Conservation (phyloP, 768 basidiomycete species). For the Leccinum imitatum region DNA sequence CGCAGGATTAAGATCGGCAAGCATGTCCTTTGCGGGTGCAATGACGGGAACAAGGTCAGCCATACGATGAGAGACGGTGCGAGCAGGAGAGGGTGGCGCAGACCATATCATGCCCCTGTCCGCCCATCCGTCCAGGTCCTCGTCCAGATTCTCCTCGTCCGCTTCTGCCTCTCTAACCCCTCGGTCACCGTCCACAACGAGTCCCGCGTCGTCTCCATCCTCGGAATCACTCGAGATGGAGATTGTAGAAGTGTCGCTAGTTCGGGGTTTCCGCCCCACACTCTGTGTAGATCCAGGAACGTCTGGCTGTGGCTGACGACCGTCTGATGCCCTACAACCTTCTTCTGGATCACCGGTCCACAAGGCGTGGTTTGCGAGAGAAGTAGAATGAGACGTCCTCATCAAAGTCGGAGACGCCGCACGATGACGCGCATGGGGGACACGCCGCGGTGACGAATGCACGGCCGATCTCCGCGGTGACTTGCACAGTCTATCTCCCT, state of each 20-base stretch:
- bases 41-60: no score
- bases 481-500: constrained; percentile 14
- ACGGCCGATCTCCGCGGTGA: constrained; percentile 26
- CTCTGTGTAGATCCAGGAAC: neutral
- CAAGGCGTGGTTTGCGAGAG: neutral
- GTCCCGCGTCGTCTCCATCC: constrained; percentile 7
- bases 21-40: no score
- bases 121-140: constrained; percentile 11
- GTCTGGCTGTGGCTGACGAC: neutral
- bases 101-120: no score
- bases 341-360: neutral
- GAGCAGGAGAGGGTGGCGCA: no score
- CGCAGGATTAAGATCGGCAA: no score
- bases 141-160: neutral
- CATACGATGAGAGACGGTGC: no score
- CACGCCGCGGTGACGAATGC: constrained; percentile 27
- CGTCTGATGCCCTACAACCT: neutral
- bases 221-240: constrained; percentile 31
- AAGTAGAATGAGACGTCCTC: neutral
- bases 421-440: neutral
- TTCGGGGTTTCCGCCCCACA: constrained; percentile 3
- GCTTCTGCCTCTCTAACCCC: neutral
- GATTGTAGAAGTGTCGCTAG: constrained; percentile 19
- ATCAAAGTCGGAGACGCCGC: constrained; percentile 16
- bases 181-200: neutral